phyloP scores from a whole-genome alignment of 805 yeast species.

The Komagataella phaffii region DNA sequence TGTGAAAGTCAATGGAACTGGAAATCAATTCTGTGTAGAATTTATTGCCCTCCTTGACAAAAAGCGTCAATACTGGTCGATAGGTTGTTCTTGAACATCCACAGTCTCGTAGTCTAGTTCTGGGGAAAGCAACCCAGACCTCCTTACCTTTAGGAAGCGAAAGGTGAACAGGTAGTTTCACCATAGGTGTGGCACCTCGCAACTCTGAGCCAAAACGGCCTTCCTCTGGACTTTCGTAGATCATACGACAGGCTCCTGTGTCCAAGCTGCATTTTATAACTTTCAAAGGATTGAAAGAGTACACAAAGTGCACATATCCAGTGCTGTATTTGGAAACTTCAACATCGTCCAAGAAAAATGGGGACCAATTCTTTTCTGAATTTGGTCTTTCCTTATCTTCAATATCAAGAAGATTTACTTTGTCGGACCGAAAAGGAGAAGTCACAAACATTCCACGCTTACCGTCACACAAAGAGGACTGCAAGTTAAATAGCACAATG shows the following conservation, averaged over 20 bases:
- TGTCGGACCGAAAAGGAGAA: slow-evolving; percentile 6
- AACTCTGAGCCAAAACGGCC: slow-evolving; percentile 1
- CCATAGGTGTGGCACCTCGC: slow-evolving; percentile 7
- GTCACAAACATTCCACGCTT: slow-evolving; percentile 7
- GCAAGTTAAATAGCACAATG: slow-evolving; percentile 20
- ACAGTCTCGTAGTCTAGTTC: slow-evolving; percentile 23
- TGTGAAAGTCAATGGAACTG: slow-evolving; percentile 20
- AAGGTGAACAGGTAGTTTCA: slow-evolving; percentile 1
- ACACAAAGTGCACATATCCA: slow-evolving; percentile 6
- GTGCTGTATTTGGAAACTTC: slow-evolving; percentile 1
- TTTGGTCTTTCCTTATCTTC: slow-evolving; percentile 3
- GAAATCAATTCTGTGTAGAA: slow-evolving; percentile 17
- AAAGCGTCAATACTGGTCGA: slow-evolving; percentile 22
- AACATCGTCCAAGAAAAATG: slow-evolving; percentile 8
- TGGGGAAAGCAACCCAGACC: slow-evolving; percentile 24
- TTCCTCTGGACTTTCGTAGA: slow-evolving; percentile 2
- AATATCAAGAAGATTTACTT: neutral
- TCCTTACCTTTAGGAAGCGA: slow-evolving; percentile 8
- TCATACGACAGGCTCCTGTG: slow-evolving; percentile 4
- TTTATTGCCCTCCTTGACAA: slow-evolving; percentile 7
- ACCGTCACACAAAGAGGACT: slow-evolving; percentile 1
- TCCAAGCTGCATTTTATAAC: slow-evolving; percentile 7
- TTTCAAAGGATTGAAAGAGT: slow-evolving; percentile 6
- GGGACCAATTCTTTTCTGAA: slow-evolving; percentile 15
- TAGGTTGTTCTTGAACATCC: slow-evolving; percentile 26